phyloP scores from a whole-genome alignment of 768 basidiomycete genomes.

The Xerocomellus dryophilus region DNA sequence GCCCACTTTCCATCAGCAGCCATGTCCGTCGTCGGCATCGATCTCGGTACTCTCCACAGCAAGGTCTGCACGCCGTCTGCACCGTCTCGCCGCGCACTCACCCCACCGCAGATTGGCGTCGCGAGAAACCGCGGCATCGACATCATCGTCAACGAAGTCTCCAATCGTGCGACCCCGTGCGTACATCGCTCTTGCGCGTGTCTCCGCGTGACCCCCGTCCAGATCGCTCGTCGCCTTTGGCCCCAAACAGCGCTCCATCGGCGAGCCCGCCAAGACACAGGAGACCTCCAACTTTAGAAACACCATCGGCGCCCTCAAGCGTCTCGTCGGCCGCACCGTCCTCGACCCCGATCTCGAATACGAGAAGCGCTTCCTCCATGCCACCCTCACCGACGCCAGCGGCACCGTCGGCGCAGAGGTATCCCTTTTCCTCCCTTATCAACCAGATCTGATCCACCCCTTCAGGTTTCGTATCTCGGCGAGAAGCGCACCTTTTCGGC shows the following conservation, averaged over 20 bases:
- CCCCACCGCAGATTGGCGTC: slow-evolving; percentile 72
- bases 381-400: slow-evolving; percentile 77
- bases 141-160: slow-evolving; percentile 97
- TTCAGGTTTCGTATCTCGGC: slow-evolving; percentile 83
- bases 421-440: not conserved
- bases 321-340: slow-evolving; percentile 80
- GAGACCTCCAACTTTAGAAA: slow-evolving; percentile 98
- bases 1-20: not conserved
- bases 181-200: slow-evolving; percentile 29
- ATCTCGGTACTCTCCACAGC: slow-evolving; percentile 87
- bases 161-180: slow-evolving; percentile 94
- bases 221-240: slow-evolving; percentile 96
- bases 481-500: slow-evolving; percentile 77
- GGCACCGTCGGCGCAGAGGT: slow-evolving; percentile 88
- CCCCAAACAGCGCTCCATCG: slow-evolving; percentile 84
- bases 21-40: slow-evolving; percentile 94
- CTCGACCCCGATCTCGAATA: slow-evolving; percentile 77
- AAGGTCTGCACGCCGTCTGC: slow-evolving; percentile 49
- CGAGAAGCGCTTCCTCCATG: slow-evolving; percentile 92
- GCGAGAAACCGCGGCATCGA: slow-evolving; percentile 96
- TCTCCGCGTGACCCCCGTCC: slow-evolving; percentile 5
- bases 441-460: slow-evolving; percentile 10
- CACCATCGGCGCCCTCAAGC: slow-evolving; percentile 90
- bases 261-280: slow-evolving; percentile 94
- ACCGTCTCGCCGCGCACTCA: too few species aligned